phyloP scores from a whole-genome alignment of 441 rosid species.

The Erodium texanum region DNA sequence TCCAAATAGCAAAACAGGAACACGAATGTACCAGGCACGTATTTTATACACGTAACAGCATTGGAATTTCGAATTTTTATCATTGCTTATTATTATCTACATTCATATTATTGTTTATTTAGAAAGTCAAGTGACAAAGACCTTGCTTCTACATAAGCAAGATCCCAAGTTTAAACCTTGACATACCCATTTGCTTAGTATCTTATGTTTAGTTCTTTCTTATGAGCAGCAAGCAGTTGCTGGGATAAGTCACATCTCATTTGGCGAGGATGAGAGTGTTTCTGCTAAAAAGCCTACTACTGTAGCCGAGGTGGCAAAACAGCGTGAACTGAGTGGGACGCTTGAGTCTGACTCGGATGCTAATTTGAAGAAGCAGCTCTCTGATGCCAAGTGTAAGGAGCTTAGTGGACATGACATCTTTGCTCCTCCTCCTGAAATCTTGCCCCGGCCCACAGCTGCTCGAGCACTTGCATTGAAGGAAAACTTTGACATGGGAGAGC shows the following conservation, averaged over 20 bases:
- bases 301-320: constrained; percentile 78
- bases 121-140: too few relatives aligned
- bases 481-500: constrained; percentile 62
- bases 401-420: constrained; percentile 90
- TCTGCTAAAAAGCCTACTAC: constrained; percentile 64
- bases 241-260: constrained; percentile 88
- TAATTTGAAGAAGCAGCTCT: constrained; percentile 58
- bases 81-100: too few relatives aligned
- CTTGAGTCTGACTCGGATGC: constrained; percentile 56
- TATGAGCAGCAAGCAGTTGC: constrained; percentile 57
- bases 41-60: background rate
- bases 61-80: background rate
- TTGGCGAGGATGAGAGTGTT: constrained; percentile 61
- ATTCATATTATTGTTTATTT: too few relatives aligned
- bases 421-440: constrained; percentile 88
- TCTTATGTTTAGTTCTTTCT: background rate
- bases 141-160: too few relatives aligned
- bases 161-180: too few relatives aligned
- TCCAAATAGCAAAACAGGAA: constrained; percentile 39
- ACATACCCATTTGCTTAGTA: too few relatives aligned
- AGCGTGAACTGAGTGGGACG: constrained; percentile 83
- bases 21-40: constrained; percentile 74
- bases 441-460: constrained; percentile 54
- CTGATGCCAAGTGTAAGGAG: constrained; percentile 84
- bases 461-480: constrained; percentile 64